Percentiles rank a stretch among this genome's conserved stretches.
Evolutionary conservation across 495 filamentous ascomycete genomes (phyloP).

Genomic region (Podospora bellae-mahoneyi): DNA sequence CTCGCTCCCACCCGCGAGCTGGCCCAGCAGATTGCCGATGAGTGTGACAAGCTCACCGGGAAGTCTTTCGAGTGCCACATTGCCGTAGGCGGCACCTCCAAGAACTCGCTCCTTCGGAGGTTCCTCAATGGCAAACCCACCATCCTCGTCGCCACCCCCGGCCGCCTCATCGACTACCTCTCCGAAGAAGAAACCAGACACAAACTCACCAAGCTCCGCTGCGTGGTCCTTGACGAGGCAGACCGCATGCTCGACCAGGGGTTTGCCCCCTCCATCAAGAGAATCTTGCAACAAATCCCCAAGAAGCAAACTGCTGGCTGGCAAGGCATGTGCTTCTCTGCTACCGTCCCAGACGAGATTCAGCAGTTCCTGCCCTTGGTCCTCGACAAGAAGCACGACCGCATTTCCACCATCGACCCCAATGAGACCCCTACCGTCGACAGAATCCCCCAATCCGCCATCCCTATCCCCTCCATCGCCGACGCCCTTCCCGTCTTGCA

Average conservation of each 20-base stretch:
- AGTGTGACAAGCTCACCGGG: slow-evolving; percentile 62
- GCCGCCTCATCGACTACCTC: slow-evolving; percentile 82
- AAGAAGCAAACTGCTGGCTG: slow-evolving; percentile 44
- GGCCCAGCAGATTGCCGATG: slow-evolving; percentile 84
- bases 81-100: slow-evolving; percentile 95
- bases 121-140: slow-evolving; percentile 65
- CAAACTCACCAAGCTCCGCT: slow-evolving; percentile 64
- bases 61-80: slow-evolving; percentile 81
- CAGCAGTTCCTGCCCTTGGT: slow-evolving; percentile 93
- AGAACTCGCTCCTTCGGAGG: slow-evolving; percentile 73
- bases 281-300: slow-evolving; percentile 72
- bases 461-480: slow-evolving; percentile 74
- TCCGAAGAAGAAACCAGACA: slow-evolving; percentile 76
- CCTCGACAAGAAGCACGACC: slow-evolving; percentile 88
- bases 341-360: slow-evolving; percentile 85
- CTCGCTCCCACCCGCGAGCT: slow-evolving; percentile 89
- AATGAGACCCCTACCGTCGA: slow-evolving; percentile 88
- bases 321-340: slow-evolving; percentile 94
- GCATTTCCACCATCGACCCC: slow-evolving; percentile 88
- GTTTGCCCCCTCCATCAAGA: slow-evolving; percentile 83
- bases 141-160: slow-evolving; percentile 87
- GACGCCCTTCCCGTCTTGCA: slow-evolving; percentile 85
- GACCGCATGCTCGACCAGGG: slow-evolving; percentile 96
- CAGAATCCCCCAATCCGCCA: slow-evolving; percentile 68
- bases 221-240: slow-evolving; percentile 83